A percentile compares a stretch with the other conserved stretches of the same genome.
These are phyloP conservation scores for Pseudomicrostroma phylloplanum DNA, from an alignment of 1,284 basidiomycete genomes.

Conservation along the genomic window DNA sequence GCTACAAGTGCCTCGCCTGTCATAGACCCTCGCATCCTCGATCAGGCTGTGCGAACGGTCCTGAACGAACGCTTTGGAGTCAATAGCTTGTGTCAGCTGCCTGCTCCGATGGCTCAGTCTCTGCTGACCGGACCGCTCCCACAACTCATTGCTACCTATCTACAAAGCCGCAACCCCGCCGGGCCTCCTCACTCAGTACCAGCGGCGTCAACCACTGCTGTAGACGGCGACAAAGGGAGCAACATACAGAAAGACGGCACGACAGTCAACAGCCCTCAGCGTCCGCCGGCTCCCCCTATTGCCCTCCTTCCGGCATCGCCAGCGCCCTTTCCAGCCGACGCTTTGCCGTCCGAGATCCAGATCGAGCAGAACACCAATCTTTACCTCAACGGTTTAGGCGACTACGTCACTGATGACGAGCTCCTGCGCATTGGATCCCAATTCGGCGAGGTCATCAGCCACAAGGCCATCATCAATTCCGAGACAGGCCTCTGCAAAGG, in stretches of 20 bases:
- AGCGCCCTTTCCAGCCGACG: conserved; percentile 4
- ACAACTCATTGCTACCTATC: neutral
- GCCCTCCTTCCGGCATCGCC: neutral
- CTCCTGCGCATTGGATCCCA: conserved; percentile 29
- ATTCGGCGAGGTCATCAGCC: conserved; percentile 39
- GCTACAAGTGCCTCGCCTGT: neutral
- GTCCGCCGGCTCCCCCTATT: too few relatives aligned
- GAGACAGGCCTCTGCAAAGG: conserved; percentile 28
- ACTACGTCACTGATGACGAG: conserved; percentile 30
- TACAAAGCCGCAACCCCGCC: neutral
- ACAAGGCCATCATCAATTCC: conserved; percentile 42
- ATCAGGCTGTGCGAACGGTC: neutral
- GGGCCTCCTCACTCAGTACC: neutral
- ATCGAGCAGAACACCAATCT: conserved; percentile 26
- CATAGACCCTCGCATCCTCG: conserved; percentile 3
- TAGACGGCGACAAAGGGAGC: neutral
- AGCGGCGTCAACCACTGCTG: neutral
- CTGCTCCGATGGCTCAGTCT: neutral
- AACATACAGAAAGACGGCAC: neutral
- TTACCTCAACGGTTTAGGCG: conserved; percentile 35
- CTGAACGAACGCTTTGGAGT: conserved; percentile 4
- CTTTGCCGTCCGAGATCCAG: conserved; percentile 7
- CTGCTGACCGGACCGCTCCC: conserved; percentile 4
- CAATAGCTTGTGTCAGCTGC: neutral
- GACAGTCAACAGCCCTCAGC: neutral